These are phyloP conservation scores for Kwoniella sp. DNA, from an alignment of 768 basidiomycete species.

Conservation along the genomic window DNA sequence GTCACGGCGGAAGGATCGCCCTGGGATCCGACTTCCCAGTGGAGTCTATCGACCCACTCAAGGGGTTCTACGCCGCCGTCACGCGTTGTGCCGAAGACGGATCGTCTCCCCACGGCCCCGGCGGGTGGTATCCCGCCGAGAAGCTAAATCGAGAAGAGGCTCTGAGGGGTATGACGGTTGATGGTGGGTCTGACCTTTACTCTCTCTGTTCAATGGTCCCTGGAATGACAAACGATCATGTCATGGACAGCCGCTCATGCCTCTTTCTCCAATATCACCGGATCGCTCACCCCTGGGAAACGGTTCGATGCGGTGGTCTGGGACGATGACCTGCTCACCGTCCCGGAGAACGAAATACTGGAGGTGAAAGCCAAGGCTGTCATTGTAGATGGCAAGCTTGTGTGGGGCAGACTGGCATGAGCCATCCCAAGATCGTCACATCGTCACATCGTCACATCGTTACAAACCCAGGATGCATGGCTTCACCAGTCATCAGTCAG, in stretches of 20 bases:
- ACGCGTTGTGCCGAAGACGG: constrained; percentile 67
- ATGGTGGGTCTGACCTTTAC: constrained; percentile 47
- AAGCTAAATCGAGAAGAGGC: constrained; percentile 75
- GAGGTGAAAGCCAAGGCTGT: constrained; percentile 66
- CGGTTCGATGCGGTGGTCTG: constrained; percentile 83
- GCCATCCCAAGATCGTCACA: too few species aligned
- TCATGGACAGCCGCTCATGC: constrained; percentile 68
- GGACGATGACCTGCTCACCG: constrained; percentile 71
- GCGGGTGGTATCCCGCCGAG: constrained; percentile 78
- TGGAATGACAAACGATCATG: too few species aligned
- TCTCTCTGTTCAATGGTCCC: background rate
- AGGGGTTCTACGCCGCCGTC: constrained; percentile 85
- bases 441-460: too few species aligned
- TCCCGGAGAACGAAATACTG: constrained; percentile 60
- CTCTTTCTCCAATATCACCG: constrained; percentile 64
- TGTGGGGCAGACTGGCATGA: constrained; percentile 56
- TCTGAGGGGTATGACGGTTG: constrained; percentile 74
- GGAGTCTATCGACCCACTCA: constrained; percentile 80
- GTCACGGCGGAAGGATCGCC: constrained; percentile 57
- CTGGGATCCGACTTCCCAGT: constrained; percentile 94
- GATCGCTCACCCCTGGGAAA: constrained; percentile 71
- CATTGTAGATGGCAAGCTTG: constrained; percentile 67
- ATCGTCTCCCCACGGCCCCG: constrained; percentile 71
- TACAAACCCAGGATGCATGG: too few species aligned
- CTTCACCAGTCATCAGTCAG: too few species aligned